Conservation (phyloP, 2,329 filamentous ascomycete genomes). For the Aspergillus sp. region DNA sequence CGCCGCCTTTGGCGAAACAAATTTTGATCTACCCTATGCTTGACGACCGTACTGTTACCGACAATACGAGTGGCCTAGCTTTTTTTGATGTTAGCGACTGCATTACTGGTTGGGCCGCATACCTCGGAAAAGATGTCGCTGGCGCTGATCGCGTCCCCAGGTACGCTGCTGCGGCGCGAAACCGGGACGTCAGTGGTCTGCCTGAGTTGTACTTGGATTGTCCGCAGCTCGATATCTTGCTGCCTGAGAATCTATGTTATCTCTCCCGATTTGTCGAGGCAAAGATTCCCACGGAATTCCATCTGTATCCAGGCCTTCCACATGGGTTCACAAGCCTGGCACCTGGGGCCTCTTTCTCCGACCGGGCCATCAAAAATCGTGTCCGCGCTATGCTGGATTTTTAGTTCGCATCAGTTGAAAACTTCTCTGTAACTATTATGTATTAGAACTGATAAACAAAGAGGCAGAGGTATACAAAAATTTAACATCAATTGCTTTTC, state of each 20-base stretch:
- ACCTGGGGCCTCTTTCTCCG: slow-evolving; percentile 5
- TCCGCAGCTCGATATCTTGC: slow-evolving; percentile 44
- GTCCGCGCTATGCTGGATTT: neutral
- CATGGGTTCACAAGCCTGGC: slow-evolving; percentile 40
- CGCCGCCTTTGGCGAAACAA: slow-evolving; percentile 36
- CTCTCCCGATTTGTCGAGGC: slow-evolving; percentile 37
- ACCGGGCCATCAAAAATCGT: slow-evolving; percentile 14
- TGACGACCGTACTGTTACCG: slow-evolving; percentile 32
- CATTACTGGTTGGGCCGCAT: slow-evolving; percentile 19
- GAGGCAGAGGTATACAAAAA: neutral
- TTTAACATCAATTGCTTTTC: neutral
- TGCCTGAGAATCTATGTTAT: slow-evolving; percentile 40
- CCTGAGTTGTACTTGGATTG: slow-evolving; percentile 45
- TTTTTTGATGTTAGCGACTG: slow-evolving; percentile 21
- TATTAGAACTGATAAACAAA: neutral
- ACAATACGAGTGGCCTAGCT: slow-evolving; percentile 10
- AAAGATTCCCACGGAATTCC: slow-evolving; percentile 42
- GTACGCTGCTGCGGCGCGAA: slow-evolving; percentile 36
- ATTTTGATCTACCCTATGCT: slow-evolving; percentile 45
- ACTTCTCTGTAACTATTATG: neutral
- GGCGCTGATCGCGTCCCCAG: slow-evolving; percentile 31
- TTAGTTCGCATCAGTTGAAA: neutral
- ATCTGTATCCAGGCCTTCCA: slow-evolving; percentile 43
- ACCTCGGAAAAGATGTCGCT: slow-evolving; percentile 15
- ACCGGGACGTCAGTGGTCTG: slow-evolving; percentile 33